These are phyloP conservation scores for Cardiospermum halicacabum DNA, from an alignment of 345 rosid species.

Conservation along the genomic window DNA sequence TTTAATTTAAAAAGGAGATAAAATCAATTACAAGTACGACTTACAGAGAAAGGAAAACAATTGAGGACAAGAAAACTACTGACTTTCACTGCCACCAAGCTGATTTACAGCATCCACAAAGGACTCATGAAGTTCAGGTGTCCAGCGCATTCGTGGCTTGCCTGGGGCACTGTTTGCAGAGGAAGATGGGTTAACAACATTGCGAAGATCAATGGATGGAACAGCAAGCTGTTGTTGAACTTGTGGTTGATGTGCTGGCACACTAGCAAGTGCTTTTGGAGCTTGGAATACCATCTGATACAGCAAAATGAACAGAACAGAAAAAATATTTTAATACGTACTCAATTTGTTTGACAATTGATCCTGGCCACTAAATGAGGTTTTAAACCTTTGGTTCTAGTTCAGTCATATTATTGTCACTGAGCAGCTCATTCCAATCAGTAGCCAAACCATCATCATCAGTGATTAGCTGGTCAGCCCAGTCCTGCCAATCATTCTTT, in stretches of 20 bases:
- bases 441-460: slow-evolving; percentile 53
- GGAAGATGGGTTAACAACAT: slow-evolving; percentile 41
- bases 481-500: slow-evolving; percentile 70
- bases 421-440: slow-evolving; percentile 58
- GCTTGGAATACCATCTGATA: slow-evolving; percentile 55
- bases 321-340: slow-evolving; percentile 9
- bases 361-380: slow-evolving; percentile 11
- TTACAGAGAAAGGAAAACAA: background rate
- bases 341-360: slow-evolving; percentile 5
- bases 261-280: slow-evolving; percentile 28
- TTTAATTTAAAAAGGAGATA: slow-evolving; percentile 15
- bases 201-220: slow-evolving; percentile 45
- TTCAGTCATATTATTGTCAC: slow-evolving; percentile 37
- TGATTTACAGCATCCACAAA: slow-evolving; percentile 85
- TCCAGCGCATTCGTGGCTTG: slow-evolving; percentile 95
- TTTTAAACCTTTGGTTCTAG: slow-evolving; percentile 59
- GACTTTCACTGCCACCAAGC: slow-evolving; percentile 86
- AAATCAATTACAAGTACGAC: slow-evolving; percentile 26
- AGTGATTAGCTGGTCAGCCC: slow-evolving; percentile 79
- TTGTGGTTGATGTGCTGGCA: slow-evolving; percentile 38
- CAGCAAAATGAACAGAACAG: slow-evolving; percentile 25
- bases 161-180: slow-evolving; percentile 54
- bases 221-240: slow-evolving; percentile 44
- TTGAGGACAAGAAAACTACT: slow-evolving; percentile 15
- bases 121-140: slow-evolving; percentile 84